Evolutionary conservation across 805 yeast genomes (phyloP).

Genomic region (Candida ascalaphidarum): DNA sequence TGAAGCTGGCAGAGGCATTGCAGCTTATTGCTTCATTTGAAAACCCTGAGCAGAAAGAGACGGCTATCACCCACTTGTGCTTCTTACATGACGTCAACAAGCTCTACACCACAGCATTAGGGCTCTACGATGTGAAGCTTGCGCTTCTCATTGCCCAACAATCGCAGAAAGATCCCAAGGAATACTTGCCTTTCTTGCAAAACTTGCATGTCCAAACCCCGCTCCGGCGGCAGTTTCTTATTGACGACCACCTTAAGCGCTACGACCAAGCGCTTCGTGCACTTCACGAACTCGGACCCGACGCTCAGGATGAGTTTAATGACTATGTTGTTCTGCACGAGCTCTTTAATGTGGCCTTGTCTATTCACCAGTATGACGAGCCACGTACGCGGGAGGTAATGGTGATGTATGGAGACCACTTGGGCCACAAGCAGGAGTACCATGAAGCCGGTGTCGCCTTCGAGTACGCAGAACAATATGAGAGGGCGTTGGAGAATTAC

Average conservation of each 20-base stretch:
- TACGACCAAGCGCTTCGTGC: constrained; percentile 62
- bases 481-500: constrained; percentile 63
- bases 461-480: constrained; percentile 54
- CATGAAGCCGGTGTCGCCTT: constrained; percentile 73
- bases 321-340: constrained; percentile 62
- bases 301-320: constrained; percentile 44
- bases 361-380: constrained; percentile 49
- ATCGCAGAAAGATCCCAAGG: constrained; percentile 96
- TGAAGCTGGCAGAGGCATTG: constrained; percentile 72
- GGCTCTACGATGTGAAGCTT: constrained; percentile 73
- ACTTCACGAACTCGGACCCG: constrained; percentile 41
- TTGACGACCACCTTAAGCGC: constrained; percentile 71
- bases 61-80: constrained; percentile 74
- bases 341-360: constrained; percentile 62
- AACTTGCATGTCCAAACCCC: constrained; percentile 60
- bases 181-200: constrained; percentile 87
- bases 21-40: constrained; percentile 46
- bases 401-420: constrained; percentile 51
- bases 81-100: constrained; percentile 84
- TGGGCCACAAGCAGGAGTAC: constrained; percentile 49
- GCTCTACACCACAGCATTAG: constrained; percentile 71
- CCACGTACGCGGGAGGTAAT: constrained; percentile 46
- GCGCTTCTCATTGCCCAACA: constrained; percentile 87
- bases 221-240: constrained; percentile 60
- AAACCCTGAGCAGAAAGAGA: constrained; percentile 38